phyloP scores from a whole-genome alignment of 108 stramenopile genomes.

The Chaetoceros tenuissimus region DNA sequence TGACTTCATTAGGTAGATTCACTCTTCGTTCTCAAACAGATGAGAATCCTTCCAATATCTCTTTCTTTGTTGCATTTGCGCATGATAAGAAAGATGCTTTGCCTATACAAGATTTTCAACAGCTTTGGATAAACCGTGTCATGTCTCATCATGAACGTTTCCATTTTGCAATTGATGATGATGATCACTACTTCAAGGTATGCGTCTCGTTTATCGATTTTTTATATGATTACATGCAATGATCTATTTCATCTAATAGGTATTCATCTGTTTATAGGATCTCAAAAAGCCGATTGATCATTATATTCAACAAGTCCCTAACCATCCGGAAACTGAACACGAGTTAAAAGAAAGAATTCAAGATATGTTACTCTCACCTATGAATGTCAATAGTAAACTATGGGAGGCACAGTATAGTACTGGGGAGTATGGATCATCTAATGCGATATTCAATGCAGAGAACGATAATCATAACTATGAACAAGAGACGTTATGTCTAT shows the following conservation, averaged over 20 bases:
- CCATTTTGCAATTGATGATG: constrained; percentile 3
- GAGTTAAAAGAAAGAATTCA: constrained; percentile 12
- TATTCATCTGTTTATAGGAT: constrained; percentile 1
- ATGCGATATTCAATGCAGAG: constrained; percentile 10
- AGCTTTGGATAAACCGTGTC: constrained; percentile 5
- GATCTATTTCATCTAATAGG: background rate
- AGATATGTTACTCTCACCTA: constrained; percentile 1
- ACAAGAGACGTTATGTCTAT: constrained; percentile 11
- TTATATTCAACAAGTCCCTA: constrained; percentile 8
- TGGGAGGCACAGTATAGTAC: constrained; percentile 9
- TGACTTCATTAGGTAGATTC: constrained; percentile 22
- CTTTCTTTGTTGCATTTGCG: constrained; percentile 16
- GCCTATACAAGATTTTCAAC: constrained; percentile 6
- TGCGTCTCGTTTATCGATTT: background rate
- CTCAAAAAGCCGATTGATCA: constrained; percentile 7
- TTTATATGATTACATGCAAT: background rate
- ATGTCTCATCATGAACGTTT: constrained; percentile 16
- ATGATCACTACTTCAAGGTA: constrained; percentile 10
- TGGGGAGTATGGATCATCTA: constrained; percentile 7
- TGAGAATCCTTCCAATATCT: constrained; percentile 12
- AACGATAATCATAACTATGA: constrained; percentile 1
- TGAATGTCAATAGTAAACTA: constrained; percentile 8
- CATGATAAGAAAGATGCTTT: constrained; percentile 9
- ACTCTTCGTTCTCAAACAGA: constrained; percentile 19
- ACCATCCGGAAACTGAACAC: constrained; percentile 5